phyloP scores from a whole-genome alignment of 768 basidiomycete genomes.

The Rhizopogon roseolus region DNA sequence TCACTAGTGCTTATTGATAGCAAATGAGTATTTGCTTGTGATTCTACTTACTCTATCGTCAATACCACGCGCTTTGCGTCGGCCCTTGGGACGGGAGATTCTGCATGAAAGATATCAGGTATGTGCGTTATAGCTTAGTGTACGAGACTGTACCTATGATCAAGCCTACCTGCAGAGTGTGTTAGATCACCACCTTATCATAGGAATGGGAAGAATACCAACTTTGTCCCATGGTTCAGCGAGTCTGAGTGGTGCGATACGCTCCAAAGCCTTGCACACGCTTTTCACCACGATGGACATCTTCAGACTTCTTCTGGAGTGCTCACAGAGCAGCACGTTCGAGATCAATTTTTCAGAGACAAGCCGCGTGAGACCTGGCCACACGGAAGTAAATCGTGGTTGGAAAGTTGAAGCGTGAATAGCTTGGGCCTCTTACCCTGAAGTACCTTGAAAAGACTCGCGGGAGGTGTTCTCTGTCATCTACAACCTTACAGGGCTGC shows the following conservation, averaged over 20 bases:
- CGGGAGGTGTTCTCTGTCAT: background rate
- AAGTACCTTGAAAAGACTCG: background rate
- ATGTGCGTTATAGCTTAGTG: background rate
- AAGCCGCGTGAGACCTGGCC: background rate
- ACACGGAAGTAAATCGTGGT: background rate
- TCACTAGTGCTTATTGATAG: conserved; percentile 1
- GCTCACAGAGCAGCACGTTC: background rate
- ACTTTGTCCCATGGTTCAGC: conserved; percentile 97
- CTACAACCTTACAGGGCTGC: background rate
- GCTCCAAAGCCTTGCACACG: conserved; percentile 68
- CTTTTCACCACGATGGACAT: conserved; percentile 29
- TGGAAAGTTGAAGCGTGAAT: background rate
- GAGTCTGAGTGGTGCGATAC: conserved; percentile 79
- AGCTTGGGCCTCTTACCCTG: background rate
- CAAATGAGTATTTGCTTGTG: conserved; percentile 7
- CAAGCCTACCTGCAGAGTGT: conserved; percentile 54
- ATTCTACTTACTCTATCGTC: conserved; percentile 59
- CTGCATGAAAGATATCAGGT: conserved; percentile 23
- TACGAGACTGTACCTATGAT: conserved; percentile 51
- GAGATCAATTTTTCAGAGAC: background rate
- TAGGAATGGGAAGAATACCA: conserved; percentile 25
- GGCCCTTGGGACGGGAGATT: conserved; percentile 48
- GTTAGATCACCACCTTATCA: conserved; percentile 5
- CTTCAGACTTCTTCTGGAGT: background rate
- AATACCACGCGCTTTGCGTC: conserved; percentile 49